phyloP scores from a whole-genome alignment of 768 basidiomycete genomes.

The Mycena venus region DNA sequence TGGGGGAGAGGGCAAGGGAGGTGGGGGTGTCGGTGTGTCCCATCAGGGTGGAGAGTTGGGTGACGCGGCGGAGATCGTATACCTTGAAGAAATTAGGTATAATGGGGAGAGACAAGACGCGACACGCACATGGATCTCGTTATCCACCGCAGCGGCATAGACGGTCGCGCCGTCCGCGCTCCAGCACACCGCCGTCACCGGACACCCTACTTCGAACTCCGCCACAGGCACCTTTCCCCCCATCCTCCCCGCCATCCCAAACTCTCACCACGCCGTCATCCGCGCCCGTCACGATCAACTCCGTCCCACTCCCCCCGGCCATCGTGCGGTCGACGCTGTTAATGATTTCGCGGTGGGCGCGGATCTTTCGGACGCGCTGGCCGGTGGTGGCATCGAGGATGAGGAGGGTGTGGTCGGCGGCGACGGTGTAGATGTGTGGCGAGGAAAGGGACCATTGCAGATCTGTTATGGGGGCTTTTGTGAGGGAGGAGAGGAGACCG shows the following conservation, averaged over 20 bases:
- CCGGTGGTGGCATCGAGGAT: conserved; percentile 89
- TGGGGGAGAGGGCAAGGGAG: conserved; percentile 92
- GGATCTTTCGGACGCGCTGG: conserved; percentile 82
- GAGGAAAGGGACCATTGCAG: conserved; percentile 89
- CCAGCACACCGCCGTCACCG: conserved; percentile 94
- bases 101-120: too few relatives aligned
- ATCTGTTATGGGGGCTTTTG: conserved; percentile 94
- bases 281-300: conserved; percentile 88
- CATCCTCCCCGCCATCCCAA: conserved; percentile 91
- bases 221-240: conserved; percentile 79
- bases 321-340: conserved; percentile 91
- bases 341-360: conserved; percentile 92
- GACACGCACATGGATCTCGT: conserved; percentile 90
- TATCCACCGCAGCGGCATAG: conserved; percentile 95
- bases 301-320: conserved; percentile 85
- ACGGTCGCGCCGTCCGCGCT: conserved; percentile 90
- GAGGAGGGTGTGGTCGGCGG: conserved; percentile 88
- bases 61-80: conserved; percentile 90
- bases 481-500: conserved; percentile 82
- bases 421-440: conserved; percentile 82
- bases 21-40: conserved; percentile 96
- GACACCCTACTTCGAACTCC: conserved; percentile 88
- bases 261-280: conserved; percentile 94
- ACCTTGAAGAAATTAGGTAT: conserved; percentile 61
- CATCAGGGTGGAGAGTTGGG: conserved; percentile 81